Evolutionary conservation across 2,329 filamentous ascomycete species (phyloP).

Genomic region (Fusarium gaditjirri): DNA sequence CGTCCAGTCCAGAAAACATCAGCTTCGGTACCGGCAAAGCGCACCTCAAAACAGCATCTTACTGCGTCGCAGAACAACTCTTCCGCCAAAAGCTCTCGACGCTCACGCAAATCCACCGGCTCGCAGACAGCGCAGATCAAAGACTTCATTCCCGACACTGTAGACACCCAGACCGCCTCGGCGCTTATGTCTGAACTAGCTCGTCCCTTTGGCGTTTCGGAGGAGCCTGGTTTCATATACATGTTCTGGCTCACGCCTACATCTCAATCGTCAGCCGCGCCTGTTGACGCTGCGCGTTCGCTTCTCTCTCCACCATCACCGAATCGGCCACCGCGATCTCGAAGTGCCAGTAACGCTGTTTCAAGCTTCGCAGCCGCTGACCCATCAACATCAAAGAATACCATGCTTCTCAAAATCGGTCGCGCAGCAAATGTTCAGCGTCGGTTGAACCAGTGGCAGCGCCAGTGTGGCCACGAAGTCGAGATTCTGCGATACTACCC

Average conservation of each 20-base stretch:
- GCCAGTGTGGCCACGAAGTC: conserved; percentile 90
- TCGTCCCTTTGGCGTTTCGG: conserved; percentile 73
- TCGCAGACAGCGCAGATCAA: conserved; percentile 49
- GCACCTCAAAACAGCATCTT: conserved; percentile 31
- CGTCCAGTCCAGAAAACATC: conserved; percentile 56
- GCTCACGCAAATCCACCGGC: conserved; percentile 46
- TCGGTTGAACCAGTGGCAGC: conserved; percentile 90
- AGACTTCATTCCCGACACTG: conserved; percentile 72
- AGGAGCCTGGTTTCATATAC: conserved; percentile 93
- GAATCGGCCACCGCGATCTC: conserved; percentile 48
- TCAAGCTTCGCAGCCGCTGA: conserved; percentile 57
- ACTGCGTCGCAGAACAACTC: conserved; percentile 38
- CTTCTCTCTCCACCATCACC: conserved; percentile 64
- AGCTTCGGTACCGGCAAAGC: conserved; percentile 31
- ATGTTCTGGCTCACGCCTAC: conserved; percentile 93
- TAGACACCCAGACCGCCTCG: conserved; percentile 75
- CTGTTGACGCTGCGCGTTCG: conserved; percentile 68
- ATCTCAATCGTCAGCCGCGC: conserved; percentile 58
- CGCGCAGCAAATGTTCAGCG: conserved; percentile 85
- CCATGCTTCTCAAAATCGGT: conserved; percentile 75
- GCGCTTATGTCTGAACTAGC: conserved; percentile 79
- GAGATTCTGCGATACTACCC: conserved; percentile 93
- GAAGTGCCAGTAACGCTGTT: conserved; percentile 66
- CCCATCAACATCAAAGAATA: conserved; percentile 49
- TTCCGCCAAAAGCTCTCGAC: conserved; percentile 45